Evolutionary conservation across 2,329 filamentous ascomycete genomes (phyloP).

Genomic region (Fusarium redolens): DNA sequence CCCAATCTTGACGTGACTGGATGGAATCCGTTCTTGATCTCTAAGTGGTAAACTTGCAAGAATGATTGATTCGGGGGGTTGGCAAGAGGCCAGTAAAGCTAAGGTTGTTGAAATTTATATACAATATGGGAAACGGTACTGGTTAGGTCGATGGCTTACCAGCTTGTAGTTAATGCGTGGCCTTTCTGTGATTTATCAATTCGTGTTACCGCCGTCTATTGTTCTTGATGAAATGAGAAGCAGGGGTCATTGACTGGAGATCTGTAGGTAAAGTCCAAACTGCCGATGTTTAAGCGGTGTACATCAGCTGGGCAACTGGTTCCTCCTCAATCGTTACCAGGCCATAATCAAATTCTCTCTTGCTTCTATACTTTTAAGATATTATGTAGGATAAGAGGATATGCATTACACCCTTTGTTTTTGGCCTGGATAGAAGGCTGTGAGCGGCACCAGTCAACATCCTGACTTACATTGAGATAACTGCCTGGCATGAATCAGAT

Average conservation of each 20-base stretch:
- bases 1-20: background rate
- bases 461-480: background rate
- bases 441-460: background rate
- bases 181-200: background rate
- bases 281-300: slow-evolving; percentile 27
- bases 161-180: background rate
- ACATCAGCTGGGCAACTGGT: background rate
- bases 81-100: background rate
- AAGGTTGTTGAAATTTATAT: background rate
- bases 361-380: background rate
- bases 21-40: background rate
- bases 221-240: slow-evolving; percentile 30
- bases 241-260: slow-evolving; percentile 10
- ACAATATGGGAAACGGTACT: background rate
- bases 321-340: background rate
- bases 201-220: slow-evolving; percentile 7
- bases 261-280: background rate
- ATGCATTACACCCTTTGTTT: background rate
- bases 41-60: background rate
- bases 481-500: background rate
- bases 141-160: too few relatives aligned
- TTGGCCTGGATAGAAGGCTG: background rate
- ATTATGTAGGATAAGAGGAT: background rate
- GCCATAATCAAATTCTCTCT: background rate
- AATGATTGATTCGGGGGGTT: background rate